phyloP scores from a whole-genome alignment of 2,329 filamentous ascomycete genomes.

The Colletotrichum nymphaeae region DNA sequence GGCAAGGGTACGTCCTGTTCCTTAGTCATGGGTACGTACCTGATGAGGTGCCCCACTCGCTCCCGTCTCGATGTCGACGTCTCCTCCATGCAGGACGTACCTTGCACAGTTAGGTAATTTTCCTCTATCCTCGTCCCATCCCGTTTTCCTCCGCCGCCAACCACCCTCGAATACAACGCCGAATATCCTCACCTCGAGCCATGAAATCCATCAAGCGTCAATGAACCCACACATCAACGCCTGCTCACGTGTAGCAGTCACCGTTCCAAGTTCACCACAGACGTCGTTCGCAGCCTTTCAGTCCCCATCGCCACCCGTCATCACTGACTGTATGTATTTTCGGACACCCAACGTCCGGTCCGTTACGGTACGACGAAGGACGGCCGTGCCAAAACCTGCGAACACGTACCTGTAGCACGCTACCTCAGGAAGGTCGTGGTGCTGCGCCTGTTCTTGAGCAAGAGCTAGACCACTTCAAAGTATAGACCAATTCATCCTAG shows the following conservation, averaged over 20 bases:
- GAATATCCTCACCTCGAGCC: neutral
- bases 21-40: neutral
- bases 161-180: neutral
- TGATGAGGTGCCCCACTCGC: neutral
- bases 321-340: neutral
- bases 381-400: neutral
- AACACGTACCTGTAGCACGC: slow-evolving; percentile 12
- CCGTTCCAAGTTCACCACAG: neutral
- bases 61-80: neutral
- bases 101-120: too few relatives aligned
- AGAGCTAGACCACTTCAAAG: neutral
- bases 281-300: neutral
- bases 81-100: neutral
- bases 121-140: neutral
- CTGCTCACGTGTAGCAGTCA: neutral
- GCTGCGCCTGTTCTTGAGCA: neutral
- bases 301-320: neutral
- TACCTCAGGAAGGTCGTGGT: neutral
- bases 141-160: neutral
- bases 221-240: neutral
- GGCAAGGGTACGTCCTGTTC: neutral
- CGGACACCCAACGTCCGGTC: neutral
- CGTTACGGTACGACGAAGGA: neutral
- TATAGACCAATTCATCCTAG: neutral
- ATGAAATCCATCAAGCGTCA: neutral